Evolutionary conservation across 345 rosid species (phyloP).

Genomic region (Brassica carinata): DNA sequence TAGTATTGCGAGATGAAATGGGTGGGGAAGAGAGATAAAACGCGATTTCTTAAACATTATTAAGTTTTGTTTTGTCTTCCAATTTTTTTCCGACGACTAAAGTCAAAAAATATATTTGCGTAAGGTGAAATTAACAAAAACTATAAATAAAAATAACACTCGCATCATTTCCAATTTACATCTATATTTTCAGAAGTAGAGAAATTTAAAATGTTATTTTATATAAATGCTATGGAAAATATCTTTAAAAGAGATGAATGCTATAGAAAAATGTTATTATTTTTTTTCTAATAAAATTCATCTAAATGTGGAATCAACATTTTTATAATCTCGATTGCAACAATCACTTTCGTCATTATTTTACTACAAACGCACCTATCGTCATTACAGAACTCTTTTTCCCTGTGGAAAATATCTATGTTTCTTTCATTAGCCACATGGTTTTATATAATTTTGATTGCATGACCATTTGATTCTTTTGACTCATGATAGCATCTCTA

Average conservation of each 20-base stretch:
- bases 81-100: background rate
- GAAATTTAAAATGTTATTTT: background rate
- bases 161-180: background rate
- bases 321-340: slow-evolving; percentile 9
- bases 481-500: background rate
- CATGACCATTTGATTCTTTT: background rate
- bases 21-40: background rate
- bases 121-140: background rate
- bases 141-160: background rate
- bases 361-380: background rate
- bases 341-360: slow-evolving; percentile 27
- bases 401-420: background rate
- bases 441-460: slow-evolving; percentile 1
- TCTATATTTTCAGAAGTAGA: too few species aligned
- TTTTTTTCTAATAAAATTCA: too few species aligned
- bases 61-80: slow-evolving; percentile 1
- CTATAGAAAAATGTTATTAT: background rate
- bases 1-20: background rate
- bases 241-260: background rate
- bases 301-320: background rate
- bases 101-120: slow-evolving; percentile 22
- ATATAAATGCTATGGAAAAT: background rate
- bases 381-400: background rate
- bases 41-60: too few species aligned
- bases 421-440: background rate